Percentiles rank a stretch among this genome's conserved stretches.
Conservation (phyloP, 2,329 filamentous ascomycete species). For the Pezicula radicicola region DNA sequence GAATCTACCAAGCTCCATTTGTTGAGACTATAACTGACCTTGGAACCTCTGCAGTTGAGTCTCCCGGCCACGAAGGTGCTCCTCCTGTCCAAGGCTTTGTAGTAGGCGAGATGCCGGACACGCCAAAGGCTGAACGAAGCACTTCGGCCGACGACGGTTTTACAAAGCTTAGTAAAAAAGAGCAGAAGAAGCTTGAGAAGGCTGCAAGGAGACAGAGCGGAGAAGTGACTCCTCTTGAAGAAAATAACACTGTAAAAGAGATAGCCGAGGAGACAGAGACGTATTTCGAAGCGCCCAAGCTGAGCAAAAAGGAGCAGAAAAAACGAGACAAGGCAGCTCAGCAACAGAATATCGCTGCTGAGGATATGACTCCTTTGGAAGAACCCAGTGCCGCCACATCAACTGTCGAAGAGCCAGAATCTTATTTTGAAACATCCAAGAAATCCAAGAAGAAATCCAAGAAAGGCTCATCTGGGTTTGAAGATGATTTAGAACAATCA, state of each 20-base stretch:
- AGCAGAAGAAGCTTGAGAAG: conserved; percentile 42
- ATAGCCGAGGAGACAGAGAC: conserved; percentile 20
- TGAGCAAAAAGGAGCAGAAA: conserved; percentile 48
- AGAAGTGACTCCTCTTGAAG: conserved; percentile 15
- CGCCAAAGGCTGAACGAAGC: conserved; percentile 34
- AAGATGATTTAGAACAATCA: conserved; percentile 32
- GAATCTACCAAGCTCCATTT: conserved; percentile 47
- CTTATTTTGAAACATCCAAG: conserved; percentile 24
- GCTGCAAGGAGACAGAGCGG: conserved; percentile 28
- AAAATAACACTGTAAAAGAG: conserved; percentile 9
- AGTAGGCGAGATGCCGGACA: conserved; percentile 44
- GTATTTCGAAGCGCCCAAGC: conserved; percentile 28
- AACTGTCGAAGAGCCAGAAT: conserved; percentile 25
- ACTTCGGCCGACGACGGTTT: conserved; percentile 27
- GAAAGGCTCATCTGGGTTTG: conserved; percentile 23
- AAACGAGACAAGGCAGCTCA: conserved; percentile 41
- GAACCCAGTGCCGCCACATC: conserved; percentile 13
- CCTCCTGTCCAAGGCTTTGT: conserved; percentile 39
- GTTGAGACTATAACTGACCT: conserved; percentile 45
- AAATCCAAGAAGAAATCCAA: conserved; percentile 26
- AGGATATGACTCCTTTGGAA: conserved; percentile 18
- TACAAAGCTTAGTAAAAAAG: conserved; percentile 32
- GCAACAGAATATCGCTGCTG: conserved; percentile 28
- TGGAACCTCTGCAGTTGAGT: conserved; percentile 17
- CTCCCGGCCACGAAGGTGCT: conserved; percentile 10